Base-by-base conservation (phyloP, 2,329 filamentous ascomycete species). In the Phyllosticta paracitricarpa region DNA sequence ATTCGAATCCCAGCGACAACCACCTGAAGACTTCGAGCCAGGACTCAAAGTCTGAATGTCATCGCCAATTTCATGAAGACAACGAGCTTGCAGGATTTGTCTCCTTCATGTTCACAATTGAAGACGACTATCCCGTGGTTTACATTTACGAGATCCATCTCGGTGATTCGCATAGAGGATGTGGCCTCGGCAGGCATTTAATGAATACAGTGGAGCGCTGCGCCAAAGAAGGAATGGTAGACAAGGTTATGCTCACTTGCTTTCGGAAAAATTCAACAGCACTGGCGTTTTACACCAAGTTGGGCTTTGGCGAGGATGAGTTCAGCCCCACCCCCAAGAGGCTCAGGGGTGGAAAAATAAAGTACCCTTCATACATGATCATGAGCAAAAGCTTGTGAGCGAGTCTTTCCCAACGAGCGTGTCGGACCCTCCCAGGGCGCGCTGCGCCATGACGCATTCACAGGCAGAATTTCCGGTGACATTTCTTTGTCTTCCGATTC, bases 101-200 rank as follows among this genome's bases (percentile, higher is more conserved):
- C 1, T 88, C 85, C 4, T 77, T 89, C 66, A 88, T 89, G 85
- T 83, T 85, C 2, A 87, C 85, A 0, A 82, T 82, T 67, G 87
- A 90, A 68, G 83, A 86, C 64, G 58, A 72, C 53, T 59, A 67
- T n/a, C 78, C 84, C 0, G 88, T 91, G 2, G 70, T 91, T 22
- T 93, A 91, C 72, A 86, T 89, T 71, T 93, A 91, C 70, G 89
- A 93, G 73, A 84, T 93, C 40, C 89, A 93, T 68, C 79, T 92
- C 2, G 73, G 77, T 48, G 73, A 78, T 1, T 73, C 77, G 1
- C 70, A 88, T 4, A 81, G 83, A 65, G 80, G 85, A 75, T 83
- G 71, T 14, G 87, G 88, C 0, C 74, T 92, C 2, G 87, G 85
- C 1, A 76, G 69, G 12, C 73, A 79, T 12, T 76, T 92, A 51